Percentiles rank a stretch among this genome's conserved stretches.
phyloP scores from a whole-genome alignment of 2,329 filamentous ascomycete genomes.

The Penicillium sp. region DNA sequence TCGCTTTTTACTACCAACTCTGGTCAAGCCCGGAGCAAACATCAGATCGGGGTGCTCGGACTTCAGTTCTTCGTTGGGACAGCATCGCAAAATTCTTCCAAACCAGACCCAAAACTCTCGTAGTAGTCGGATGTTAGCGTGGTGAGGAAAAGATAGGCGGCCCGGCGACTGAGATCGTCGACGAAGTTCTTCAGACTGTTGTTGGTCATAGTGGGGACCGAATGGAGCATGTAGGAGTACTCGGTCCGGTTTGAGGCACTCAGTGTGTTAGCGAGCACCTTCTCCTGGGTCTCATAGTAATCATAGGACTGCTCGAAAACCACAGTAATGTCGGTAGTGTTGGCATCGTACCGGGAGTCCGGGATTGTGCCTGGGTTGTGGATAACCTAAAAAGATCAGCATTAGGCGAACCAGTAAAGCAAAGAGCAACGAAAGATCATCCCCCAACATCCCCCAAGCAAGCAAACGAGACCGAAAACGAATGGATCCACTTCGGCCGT shows the following conservation, averaged over 20 bases:
- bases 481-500: neutral
- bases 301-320: conserved; percentile 1
- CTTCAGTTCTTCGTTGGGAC: neutral
- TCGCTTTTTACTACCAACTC: neutral
- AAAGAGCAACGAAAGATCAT: neutral
- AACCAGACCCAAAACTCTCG: neutral
- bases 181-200: neutral
- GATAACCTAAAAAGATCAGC: conserved; percentile 1
- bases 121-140: neutral
- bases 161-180: neutral
- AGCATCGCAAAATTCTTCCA: neutral
- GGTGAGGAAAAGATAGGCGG: neutral
- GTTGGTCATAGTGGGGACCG: neutral
- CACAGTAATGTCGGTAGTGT: conserved; percentile 1
- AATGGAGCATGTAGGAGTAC: conserved; percentile 3
- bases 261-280: neutral
- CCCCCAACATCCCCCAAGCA: too few species aligned
- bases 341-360: neutral
- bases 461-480: neutral
- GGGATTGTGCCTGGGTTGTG: conserved; percentile 4
- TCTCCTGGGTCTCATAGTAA: neutral
- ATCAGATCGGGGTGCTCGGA: neutral
- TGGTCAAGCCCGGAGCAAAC: neutral
- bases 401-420: neutral
- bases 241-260: neutral